Base-by-base conservation (phyloP, 129 eudicot genomes). In the Cynara cardunculus region DNA sequence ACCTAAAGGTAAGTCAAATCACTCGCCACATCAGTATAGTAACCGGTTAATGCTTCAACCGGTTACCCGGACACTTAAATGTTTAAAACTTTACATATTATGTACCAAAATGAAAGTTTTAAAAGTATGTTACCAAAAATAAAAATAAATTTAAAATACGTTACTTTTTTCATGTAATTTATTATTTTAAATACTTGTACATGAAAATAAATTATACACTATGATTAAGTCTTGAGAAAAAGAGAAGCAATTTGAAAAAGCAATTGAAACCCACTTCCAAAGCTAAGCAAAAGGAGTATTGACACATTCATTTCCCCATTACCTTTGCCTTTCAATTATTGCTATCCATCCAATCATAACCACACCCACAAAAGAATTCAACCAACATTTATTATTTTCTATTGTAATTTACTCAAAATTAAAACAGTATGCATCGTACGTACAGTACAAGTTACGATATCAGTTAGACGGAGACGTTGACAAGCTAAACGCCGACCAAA, bases 231-330 rank as follows among this genome's bases (percentile, higher is more conserved):
- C 41, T 31, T 75, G 34, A 31, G 59, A 74, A 59, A 68, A 75
- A 68, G 80, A 65, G 59, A 81, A 41, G 69, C 14, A 35, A 7
- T 65, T 81, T 37, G 14, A 41, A 73, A 78, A 73, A 68, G 86
- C 73, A 73, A 73, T 69, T 67, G 83, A 84, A 78, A 78, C 71
- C 87, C 87, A 84, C 87, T 73, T 72, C 41, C 69, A 25, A 69
- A 77, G 76, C 69, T 37, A 76, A 82, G 78, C 82, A 70, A 59
- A 81, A 78, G 71, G 30, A 84, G 81, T 72, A 67, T 82, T 82
- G 82, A 49, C 56, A 34, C 79, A 67, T 75, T 82, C 78, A 44
- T 75, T 39, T 78, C 59, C 80, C 75, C 80, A 68, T 84, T 84
- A 81, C 72, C 76, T 59, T 73, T 68, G 69, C 76, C 74, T 84